Evolutionary conservation across 139 green algal genomes (phyloP).

Genomic region (Bryopsis sp.): DNA sequence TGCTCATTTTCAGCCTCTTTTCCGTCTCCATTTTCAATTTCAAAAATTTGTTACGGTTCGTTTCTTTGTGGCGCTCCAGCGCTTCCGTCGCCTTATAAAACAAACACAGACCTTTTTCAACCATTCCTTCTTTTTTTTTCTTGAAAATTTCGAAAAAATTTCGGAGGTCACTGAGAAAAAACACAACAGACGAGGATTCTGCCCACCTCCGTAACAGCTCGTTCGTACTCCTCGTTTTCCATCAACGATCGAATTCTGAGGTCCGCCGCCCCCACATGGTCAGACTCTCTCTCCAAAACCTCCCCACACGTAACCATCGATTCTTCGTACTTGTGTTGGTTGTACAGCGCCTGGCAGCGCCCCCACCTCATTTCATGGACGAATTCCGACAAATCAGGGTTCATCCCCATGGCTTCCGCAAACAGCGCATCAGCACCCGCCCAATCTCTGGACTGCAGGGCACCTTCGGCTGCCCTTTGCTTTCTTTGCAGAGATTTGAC

Average conservation of each 20-base stretch:
- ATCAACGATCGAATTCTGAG: neutral
- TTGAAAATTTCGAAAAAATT: too few species aligned
- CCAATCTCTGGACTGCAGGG: neutral
- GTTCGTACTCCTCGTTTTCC: neutral
- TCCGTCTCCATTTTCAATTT: neutral
- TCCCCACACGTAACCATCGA: neutral
- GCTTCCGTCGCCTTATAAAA: too few species aligned
- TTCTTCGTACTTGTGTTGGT: neutral
- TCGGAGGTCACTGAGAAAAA: too few species aligned
- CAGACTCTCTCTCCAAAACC: neutral
- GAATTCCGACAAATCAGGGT: too few species aligned
- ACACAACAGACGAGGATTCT: too few species aligned
- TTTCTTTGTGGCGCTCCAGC: too few species aligned
- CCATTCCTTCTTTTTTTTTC: too few species aligned
- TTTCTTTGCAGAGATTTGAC: neutral
- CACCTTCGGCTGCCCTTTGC: neutral
- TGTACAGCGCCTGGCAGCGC: neutral
- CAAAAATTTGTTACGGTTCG: neutral
- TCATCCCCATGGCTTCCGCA: neutral
- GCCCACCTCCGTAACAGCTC: neutral
- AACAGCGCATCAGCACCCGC: neutral
- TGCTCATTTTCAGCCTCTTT: neutral
- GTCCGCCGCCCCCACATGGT: neutral
- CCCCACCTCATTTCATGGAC: neutral
- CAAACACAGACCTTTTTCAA: too few species aligned